A percentile compares a stretch with the other conserved stretches of the same genome.
Evolutionary conservation across 495 filamentous ascomycete species (phyloP).

Genomic region (Friedmanniomyces simplex): DNA sequence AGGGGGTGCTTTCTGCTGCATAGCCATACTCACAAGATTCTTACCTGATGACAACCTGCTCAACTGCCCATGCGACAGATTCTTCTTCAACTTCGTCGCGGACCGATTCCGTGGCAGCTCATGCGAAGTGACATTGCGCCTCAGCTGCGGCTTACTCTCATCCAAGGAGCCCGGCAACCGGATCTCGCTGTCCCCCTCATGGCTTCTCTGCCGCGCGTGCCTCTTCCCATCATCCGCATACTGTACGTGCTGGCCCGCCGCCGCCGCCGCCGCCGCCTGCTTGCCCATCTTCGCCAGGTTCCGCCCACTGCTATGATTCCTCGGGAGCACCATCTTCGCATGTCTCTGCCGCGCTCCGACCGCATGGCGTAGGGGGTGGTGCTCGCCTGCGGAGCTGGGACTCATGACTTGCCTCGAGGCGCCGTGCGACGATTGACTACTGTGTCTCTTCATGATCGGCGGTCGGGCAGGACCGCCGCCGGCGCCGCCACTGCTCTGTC

Average conservation of each 20-base stretch:
- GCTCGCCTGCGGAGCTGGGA: conserved; percentile 15
- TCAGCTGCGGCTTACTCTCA: conserved; percentile 7
- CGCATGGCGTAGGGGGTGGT: conserved; percentile 13
- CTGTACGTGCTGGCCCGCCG: background rate
- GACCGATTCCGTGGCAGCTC: conserved; percentile 17
- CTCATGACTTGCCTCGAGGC: background rate
- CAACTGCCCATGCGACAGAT: conserved; percentile 30
- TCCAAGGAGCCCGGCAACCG: conserved; percentile 16
- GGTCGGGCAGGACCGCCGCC: background rate
- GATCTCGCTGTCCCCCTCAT: conserved; percentile 20
- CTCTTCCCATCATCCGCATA: background rate
- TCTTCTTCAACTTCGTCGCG: conserved; percentile 29
- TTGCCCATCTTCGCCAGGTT: conserved; percentile 14
- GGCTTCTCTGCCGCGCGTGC: conserved; percentile 1
- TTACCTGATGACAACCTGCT: conserved; percentile 11
- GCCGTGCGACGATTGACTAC: conserved; percentile 14
- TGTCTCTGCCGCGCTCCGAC: conserved; percentile 10
- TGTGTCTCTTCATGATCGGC: conserved; percentile 10
- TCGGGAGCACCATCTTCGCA: conserved; percentile 11
- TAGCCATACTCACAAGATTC: conserved; percentile 5
- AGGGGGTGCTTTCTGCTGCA: background rate
- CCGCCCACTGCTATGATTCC: conserved; percentile 20
- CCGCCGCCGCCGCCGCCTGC: background rate
- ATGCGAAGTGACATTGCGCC: conserved; percentile 14
- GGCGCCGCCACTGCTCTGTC: background rate